Base-by-base conservation (phyloP, 2,329 filamentous ascomycete genomes). In the Chrysoporthe puriensis region DNA sequence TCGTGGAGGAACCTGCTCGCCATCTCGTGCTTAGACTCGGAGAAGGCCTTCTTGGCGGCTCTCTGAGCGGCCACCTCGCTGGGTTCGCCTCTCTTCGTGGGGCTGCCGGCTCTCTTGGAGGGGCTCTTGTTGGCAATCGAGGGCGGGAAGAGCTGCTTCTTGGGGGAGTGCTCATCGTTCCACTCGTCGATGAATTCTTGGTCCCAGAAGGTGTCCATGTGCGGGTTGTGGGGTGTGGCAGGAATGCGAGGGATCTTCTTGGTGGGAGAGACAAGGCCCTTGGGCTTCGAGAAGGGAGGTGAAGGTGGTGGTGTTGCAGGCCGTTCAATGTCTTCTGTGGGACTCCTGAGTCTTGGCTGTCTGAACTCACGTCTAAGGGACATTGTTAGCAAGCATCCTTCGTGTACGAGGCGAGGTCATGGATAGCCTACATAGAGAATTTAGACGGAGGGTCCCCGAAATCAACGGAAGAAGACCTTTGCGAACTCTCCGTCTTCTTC, bases 1-100 rank as follows among this genome's bases (percentile, higher is more conserved):
- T 93, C 89, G 0, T 71, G 64, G 1, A 96, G 80, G 74, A 95
- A 95, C 0, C 76, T 72, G 58, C 83, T 81, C 0, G 91, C 92
- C 0, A 93, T 74, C 1, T 82, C 78, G 62, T 90, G 83, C 76
- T 93, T 94, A 11, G 75, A 77, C 9, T 81, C 77, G 14, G 89
- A 84, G 74, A 94, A 95, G 0, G 80, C 79, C 75, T 88, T 91
- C 74, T 85, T 88, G 4, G 79, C 77, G 62, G 82, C 76, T 66
- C 77, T 77, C 62, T 75, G 76, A 44, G 74, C 64, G 57, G 79
- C 73, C 70, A 71, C 77, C 56, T 73, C 58, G 34, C 63, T 70
- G 34, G 64, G 69, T 14, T 63, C 26, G n/a, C 36, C 66, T 44
- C 78, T 76, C 66, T 76, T 79, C 4, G 73, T 74, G 50, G 75